phyloP scores from a whole-genome alignment of 768 basidiomycete species.

The Suillus bovinus region DNA sequence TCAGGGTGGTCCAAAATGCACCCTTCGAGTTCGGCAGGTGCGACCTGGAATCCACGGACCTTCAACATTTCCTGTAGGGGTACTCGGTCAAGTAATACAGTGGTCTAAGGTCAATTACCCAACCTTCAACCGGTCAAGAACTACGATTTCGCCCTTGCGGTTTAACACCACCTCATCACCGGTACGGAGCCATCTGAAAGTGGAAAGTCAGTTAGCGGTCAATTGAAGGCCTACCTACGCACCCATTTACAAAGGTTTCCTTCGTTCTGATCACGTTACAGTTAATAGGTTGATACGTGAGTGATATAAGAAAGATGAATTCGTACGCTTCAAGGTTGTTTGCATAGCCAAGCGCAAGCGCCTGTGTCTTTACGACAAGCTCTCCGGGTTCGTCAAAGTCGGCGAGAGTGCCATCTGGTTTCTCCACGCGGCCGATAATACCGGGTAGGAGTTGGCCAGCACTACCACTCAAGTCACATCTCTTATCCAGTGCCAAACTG shows the following conservation, averaged over 20 bases:
- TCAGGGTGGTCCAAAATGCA: constrained; percentile 62
- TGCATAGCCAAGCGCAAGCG: constrained; percentile 58
- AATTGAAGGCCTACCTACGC: neutral
- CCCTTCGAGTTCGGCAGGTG: constrained; percentile 67
- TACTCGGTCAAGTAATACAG: neutral
- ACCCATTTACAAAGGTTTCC: constrained; percentile 60
- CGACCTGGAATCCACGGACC: constrained; percentile 57
- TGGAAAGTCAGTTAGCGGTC: constrained; percentile 2
- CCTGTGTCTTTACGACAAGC: constrained; percentile 58
- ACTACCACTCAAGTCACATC: constrained; percentile 51
- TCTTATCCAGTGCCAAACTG: constrained; percentile 44
- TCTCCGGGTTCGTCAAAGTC: constrained; percentile 62
- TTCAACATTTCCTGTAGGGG: constrained; percentile 66
- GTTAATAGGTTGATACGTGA: constrained; percentile 19
- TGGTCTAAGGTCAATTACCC: neutral
- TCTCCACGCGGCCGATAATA: constrained; percentile 53
- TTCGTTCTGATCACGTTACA: constrained; percentile 45
- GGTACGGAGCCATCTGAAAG: constrained; percentile 59
- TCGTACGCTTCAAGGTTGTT: constrained; percentile 63
- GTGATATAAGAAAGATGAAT: constrained; percentile 3
- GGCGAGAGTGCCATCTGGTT: constrained; percentile 56
- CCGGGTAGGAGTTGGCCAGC: constrained; percentile 62
- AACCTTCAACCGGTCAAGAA: constrained; percentile 76
- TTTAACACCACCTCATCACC: constrained; percentile 73
- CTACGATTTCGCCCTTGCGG: constrained; percentile 58